Conservation (phyloP, 805 yeast genomes). For the Sporopachydermia lactativora region DNA sequence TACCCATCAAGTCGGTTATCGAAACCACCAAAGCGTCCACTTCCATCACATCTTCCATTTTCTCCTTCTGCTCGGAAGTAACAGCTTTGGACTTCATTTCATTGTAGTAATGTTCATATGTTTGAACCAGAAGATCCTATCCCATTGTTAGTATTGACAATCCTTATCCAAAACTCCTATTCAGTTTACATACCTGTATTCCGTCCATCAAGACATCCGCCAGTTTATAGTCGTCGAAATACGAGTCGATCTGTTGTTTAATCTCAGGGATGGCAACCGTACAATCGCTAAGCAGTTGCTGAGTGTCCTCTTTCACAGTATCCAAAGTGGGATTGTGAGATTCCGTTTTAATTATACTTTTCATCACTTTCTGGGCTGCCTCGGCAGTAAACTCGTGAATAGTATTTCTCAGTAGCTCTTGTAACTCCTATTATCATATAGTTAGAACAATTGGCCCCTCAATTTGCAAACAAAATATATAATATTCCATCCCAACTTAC, state of each 20-base stretch:
- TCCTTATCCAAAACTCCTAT: no score
- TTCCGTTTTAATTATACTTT: constrained; percentile 22
- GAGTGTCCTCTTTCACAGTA: constrained; percentile 20
- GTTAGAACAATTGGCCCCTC: background rate
- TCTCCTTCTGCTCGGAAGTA: constrained; percentile 15
- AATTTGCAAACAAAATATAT: background rate
- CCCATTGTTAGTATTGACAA: background rate
- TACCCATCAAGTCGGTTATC: constrained; percentile 23
- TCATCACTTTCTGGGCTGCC: constrained; percentile 34
- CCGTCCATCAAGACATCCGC: constrained; percentile 45
- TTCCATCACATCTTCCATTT: constrained; percentile 42
- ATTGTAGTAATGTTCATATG: constrained; percentile 41
- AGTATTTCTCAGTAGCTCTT: constrained; percentile 53
- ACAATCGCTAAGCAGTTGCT: constrained; percentile 33
- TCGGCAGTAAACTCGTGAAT: constrained; percentile 57
- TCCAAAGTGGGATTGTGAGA: constrained; percentile 11
- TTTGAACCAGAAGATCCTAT: constrained; percentile 35
- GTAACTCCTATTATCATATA: constrained; percentile 33
- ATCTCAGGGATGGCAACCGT: constrained; percentile 42
- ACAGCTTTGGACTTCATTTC: constrained; percentile 16
- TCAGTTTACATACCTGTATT: constrained; percentile 28
- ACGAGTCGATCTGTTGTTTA: constrained; percentile 34
- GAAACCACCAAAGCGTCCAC: constrained; percentile 43
- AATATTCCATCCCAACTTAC: background rate
- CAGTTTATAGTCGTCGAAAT: constrained; percentile 41